phyloP scores from a whole-genome alignment of 2,329 filamentous ascomycete species.

The Cladorrhinum sp. region DNA sequence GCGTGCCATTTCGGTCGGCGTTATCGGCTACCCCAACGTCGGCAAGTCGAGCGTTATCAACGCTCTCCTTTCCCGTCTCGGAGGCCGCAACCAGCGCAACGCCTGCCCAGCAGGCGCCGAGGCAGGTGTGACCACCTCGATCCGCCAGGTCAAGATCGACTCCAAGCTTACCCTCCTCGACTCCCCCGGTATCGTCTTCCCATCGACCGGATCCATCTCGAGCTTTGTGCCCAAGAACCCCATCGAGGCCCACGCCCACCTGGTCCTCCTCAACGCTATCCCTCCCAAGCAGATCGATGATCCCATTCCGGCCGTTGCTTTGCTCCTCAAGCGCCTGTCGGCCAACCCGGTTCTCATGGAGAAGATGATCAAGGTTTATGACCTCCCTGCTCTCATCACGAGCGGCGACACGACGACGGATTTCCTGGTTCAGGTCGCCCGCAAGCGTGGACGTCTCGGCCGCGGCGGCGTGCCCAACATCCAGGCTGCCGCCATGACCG shows the following conservation, averaged over 20 bases:
- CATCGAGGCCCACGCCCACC: constrained; percentile 73
- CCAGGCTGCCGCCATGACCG: constrained; percentile 80
- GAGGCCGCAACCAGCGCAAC: constrained; percentile 57
- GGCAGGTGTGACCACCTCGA: constrained; percentile 84
- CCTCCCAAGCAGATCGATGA: constrained; percentile 94
- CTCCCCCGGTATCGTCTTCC: constrained; percentile 93
- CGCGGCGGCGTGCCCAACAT: constrained; percentile 89
- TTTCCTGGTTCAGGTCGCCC: constrained; percentile 90
- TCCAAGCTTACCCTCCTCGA: constrained; percentile 91
- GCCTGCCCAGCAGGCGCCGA: constrained; percentile 88
- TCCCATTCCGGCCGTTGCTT: constrained; percentile 78
- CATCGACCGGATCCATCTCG: constrained; percentile 52
- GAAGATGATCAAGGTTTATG: constrained; percentile 80
- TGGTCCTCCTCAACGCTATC: constrained; percentile 85
- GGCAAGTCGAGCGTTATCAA: constrained; percentile 98
- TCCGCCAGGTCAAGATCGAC: constrained; percentile 89
- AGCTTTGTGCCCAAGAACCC: constrained; percentile 56
- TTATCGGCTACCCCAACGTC: constrained; percentile 94
- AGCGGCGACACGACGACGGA: constrained; percentile 75
- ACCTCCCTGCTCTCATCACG: constrained; percentile 73
- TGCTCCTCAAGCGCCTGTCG: constrained; percentile 79
- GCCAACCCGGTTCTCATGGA: constrained; percentile 68
- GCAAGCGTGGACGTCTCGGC: constrained; percentile 85
- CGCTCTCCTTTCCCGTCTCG: constrained; percentile 74
- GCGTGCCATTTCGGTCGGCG: constrained; percentile 83